Conservation (phyloP, 2,329 filamentous ascomycete genomes). For the Aspergillus alliaceus region DNA sequence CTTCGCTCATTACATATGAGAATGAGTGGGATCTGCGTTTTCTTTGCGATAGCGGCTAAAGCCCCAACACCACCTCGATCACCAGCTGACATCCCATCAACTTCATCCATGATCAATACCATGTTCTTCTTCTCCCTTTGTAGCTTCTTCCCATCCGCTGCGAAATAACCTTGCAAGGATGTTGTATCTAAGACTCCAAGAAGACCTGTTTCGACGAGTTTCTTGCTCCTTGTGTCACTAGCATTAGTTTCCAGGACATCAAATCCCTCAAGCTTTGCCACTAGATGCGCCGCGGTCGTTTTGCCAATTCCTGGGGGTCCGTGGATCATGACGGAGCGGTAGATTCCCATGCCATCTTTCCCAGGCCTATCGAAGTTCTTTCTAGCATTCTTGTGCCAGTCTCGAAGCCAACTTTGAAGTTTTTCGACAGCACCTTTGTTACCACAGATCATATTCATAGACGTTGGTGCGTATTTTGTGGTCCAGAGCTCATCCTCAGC, state of each 20-base stretch:
- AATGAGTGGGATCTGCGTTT: constrained; percentile 91
- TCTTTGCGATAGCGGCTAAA: constrained; percentile 90
- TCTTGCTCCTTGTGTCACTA: constrained; percentile 94
- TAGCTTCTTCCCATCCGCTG: constrained; percentile 76
- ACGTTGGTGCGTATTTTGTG: constrained; percentile 87
- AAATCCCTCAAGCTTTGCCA: constrained; percentile 88
- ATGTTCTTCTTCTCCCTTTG: constrained; percentile 85
- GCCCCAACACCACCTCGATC: constrained; percentile 95
- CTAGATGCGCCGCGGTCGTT: constrained; percentile 92
- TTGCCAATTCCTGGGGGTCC: constrained; percentile 96
- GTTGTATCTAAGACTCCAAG: constrained; percentile 90
- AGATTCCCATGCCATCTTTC: constrained; percentile 77
- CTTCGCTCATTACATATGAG: constrained; percentile 96
- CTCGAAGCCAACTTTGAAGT: constrained; percentile 81
- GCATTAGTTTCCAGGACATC: constrained; percentile 95
- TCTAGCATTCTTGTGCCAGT: constrained; percentile 77
- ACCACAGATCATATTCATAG: constrained; percentile 85
- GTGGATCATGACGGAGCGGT: constrained; percentile 90
- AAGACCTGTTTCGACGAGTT: constrained; percentile 85
- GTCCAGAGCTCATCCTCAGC: constrained; percentile 77
- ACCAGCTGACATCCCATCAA: constrained; percentile 97
- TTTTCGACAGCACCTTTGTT: constrained; percentile 90
- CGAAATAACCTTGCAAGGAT: constrained; percentile 87
- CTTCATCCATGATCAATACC: constrained; percentile 97
- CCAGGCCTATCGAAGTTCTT: constrained; percentile 80